A percentile compares a stretch with the other conserved stretches of the same genome.
These are phyloP conservation scores for Castanopsis chinensis DNA, from an alignment of 306 rosid species.

Conservation along the genomic window DNA sequence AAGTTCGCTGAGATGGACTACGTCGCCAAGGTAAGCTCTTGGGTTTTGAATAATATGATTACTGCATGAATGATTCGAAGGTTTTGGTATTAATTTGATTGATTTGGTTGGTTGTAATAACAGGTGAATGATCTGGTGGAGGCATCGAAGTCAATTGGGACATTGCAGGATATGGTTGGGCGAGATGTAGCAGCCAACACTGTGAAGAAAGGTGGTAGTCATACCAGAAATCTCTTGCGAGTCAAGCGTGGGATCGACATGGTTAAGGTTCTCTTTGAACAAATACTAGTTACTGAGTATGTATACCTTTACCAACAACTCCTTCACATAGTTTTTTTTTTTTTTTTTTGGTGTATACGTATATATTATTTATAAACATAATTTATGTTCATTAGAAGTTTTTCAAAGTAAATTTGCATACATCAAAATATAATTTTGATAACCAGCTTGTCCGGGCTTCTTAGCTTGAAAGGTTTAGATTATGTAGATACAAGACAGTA, in stretches of 20 bases:
- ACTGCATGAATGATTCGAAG: not conserved
- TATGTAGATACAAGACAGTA: no score
- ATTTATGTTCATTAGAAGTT: no score
- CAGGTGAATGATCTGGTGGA: slow-evolving; percentile 78
- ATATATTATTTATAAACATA: no score
- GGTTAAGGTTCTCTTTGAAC: slow-evolving; percentile 84
- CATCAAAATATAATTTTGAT: no score
- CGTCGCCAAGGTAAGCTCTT: slow-evolving; percentile 59
- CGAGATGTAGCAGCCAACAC: slow-evolving; percentile 50
- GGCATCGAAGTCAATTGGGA: slow-evolving; percentile 70
- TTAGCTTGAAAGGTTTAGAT: no score
- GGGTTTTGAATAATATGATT: no score
- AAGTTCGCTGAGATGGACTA: slow-evolving; percentile 94
- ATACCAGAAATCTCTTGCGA: slow-evolving; percentile 82
- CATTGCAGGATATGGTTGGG: slow-evolving; percentile 61
- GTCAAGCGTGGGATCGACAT: slow-evolving; percentile 92
- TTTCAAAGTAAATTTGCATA: no score
- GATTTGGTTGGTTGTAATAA: slow-evolving; percentile 4
- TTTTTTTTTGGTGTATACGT: not conserved
- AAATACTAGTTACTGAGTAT: slow-evolving; percentile 65
- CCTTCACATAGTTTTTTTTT: not conserved
- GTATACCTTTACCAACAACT: slow-evolving; percentile 14
- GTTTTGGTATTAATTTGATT: not conserved
- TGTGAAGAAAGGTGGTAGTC: slow-evolving; percentile 71
- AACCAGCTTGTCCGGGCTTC: no score